A percentile compares a stretch with the other conserved stretches of the same genome.
These are phyloP conservation scores for Chamaecrista fasciculata DNA, from an alignment of 306 rosid genomes.

Conservation along the genomic window DNA sequence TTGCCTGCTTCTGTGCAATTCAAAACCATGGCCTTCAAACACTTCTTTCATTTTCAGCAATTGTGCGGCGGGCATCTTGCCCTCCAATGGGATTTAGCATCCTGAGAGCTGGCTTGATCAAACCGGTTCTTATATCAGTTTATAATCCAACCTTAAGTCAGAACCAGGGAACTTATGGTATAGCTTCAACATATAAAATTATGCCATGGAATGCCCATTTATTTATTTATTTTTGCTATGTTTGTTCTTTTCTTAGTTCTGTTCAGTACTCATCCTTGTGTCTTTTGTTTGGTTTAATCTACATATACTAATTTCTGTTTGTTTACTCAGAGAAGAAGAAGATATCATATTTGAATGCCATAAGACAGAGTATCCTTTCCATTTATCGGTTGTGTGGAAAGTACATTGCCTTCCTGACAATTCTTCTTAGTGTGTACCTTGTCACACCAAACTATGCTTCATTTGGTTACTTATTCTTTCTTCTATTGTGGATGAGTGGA, in stretches of 20 bases:
- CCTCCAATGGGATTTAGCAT: constrained; percentile 83
- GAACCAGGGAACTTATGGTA: constrained; percentile 33
- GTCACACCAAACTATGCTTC: constrained; percentile 80
- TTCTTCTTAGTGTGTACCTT: constrained; percentile 73
- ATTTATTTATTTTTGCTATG: constrained; percentile 20
- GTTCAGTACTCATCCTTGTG: constrained; percentile 7
- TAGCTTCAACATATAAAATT: constrained; percentile 19
- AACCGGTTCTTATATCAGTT: constrained; percentile 65
- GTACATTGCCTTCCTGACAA: constrained; percentile 72
- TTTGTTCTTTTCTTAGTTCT: neutral
- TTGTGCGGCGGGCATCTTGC: constrained; percentile 72
- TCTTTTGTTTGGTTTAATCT: constrained; percentile 27
- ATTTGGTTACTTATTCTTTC: constrained; percentile 79
- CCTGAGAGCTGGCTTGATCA: constrained; percentile 77
- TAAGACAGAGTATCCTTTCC: constrained; percentile 71
- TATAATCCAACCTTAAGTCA: constrained; percentile 38
- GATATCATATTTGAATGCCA: constrained; percentile 59
- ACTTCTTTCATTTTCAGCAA: constrained; percentile 75
- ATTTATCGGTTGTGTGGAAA: constrained; percentile 84
- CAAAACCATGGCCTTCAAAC: constrained; percentile 79
- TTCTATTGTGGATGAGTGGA: constrained; percentile 88
- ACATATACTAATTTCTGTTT: constrained; percentile 34
- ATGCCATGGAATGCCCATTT: constrained; percentile 17
- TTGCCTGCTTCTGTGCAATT: constrained; percentile 88
- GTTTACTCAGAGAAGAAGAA: constrained; percentile 65